Conservation (phyloP, 1,284 basidiomycete genomes). For the Naganishia sp. region DNA sequence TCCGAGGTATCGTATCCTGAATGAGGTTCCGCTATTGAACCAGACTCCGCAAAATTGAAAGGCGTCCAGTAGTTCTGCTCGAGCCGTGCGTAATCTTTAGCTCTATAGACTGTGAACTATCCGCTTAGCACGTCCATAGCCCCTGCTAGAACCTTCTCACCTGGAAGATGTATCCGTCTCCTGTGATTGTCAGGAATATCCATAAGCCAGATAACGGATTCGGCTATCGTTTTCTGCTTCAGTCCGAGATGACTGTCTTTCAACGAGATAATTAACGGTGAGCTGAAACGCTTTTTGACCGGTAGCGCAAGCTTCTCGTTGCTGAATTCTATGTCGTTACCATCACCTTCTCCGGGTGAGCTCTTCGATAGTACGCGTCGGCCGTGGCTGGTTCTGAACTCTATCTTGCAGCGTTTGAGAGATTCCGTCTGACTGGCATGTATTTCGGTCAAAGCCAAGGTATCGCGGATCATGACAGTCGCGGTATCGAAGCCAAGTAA, state of each 20-base stretch:
- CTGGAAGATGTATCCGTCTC: slow-evolving; percentile 20
- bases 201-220: slow-evolving; percentile 29
- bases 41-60: slow-evolving; percentile 10
- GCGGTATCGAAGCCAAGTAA: slow-evolving; percentile 29
- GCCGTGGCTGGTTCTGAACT: slow-evolving; percentile 24
- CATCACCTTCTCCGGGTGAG: not conserved
- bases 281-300: slow-evolving; percentile 21
- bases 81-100: slow-evolving; percentile 21
- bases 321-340: slow-evolving; percentile 7
- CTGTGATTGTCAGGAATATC: slow-evolving; percentile 13
- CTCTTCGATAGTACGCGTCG: not conserved
- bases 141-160: not conserved
- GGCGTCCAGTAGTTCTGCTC: slow-evolving; percentile 31
- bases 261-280: slow-evolving; percentile 26
- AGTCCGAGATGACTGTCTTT: slow-evolving; percentile 8
- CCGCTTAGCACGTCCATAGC: not conserved
- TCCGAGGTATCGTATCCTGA: not conserved
- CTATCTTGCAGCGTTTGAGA: slow-evolving; percentile 7
- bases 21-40: not conserved
- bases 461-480: slow-evolving; percentile 9
- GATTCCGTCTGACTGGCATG: not conserved
- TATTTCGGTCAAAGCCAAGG: slow-evolving; percentile 8
- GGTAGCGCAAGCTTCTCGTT: slow-evolving; percentile 16
- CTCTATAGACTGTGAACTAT: slow-evolving; percentile 13
- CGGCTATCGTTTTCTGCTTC: slow-evolving; percentile 4